Conservation (phyloP, 2,329 filamentous ascomycete genomes). For the Botryotinia narcissicola region DNA sequence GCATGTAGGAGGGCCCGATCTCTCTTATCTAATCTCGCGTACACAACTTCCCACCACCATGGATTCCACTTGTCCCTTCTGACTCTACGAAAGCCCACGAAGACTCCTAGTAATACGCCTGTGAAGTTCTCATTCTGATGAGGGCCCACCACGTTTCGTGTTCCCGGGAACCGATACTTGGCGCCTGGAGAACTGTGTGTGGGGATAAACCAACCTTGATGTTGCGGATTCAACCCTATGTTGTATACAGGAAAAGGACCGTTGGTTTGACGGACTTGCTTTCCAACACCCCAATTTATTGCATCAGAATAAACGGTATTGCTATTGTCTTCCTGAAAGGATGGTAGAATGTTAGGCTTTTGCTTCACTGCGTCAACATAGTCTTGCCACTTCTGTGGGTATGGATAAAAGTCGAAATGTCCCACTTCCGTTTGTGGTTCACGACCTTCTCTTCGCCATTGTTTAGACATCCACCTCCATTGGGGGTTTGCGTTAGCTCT, state of each 20-base stretch:
- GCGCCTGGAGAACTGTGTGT: neutral
- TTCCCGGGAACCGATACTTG: neutral
- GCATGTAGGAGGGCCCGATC: neutral
- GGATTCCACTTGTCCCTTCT: neutral
- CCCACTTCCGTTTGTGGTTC: neutral
- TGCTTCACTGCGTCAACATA: neutral
- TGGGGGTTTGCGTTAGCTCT: neutral
- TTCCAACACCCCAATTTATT: fast-evolving
- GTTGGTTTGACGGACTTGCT: neutral
- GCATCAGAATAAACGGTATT: neutral
- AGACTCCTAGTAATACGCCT: neutral
- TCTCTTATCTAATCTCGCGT: neutral
- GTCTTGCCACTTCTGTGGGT: neutral
- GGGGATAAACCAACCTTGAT: neutral
- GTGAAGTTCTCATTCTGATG: neutral
- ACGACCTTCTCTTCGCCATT: neutral
- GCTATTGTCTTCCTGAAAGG: neutral
- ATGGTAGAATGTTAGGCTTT: neutral
- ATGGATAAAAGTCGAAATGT: neutral
- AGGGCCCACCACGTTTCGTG: neutral
- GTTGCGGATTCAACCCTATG: neutral
- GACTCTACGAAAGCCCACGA: neutral
- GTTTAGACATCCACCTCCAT: neutral
- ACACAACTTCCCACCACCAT: neutral
- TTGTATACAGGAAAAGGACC: neutral